A percentile compares a stretch with the other conserved stretches of the same genome.
Conservation (phyloP, 306 rosid species). For the Sicyos baderoa region DNA sequence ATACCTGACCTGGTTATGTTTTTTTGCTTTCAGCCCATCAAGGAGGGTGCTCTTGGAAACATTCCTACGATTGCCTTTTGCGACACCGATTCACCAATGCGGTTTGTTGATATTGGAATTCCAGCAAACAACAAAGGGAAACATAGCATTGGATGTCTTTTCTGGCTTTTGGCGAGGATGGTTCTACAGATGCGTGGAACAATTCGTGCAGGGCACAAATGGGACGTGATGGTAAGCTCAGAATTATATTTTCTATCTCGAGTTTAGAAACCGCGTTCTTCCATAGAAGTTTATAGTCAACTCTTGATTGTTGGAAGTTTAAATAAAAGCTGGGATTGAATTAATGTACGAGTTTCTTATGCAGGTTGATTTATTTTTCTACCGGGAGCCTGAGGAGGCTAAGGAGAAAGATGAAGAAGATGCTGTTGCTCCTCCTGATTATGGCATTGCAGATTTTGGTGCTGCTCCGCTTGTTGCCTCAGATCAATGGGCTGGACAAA, state of each 20-base stretch:
- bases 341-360: not conserved
- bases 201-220: constrained; percentile 56
- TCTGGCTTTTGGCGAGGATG: constrained; percentile 85
- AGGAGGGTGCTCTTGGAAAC: constrained; percentile 85
- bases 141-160: constrained; percentile 83
- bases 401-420: constrained; percentile 77
- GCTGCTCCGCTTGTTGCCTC: constrained; percentile 22
- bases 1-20: not conserved
- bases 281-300: not conserved
- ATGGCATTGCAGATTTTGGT: constrained; percentile 46
- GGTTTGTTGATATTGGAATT: constrained; percentile 80
- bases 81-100: constrained; percentile 85
- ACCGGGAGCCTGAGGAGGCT: constrained; percentile 83
- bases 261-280: not conserved
- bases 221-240: constrained; percentile 80
- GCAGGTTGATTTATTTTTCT: constrained; percentile 84
- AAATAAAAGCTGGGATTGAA: not conserved
- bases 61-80: constrained; percentile 90
- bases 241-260: not conserved
- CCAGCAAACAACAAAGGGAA: constrained; percentile 96
- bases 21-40: constrained; percentile 57
- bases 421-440: constrained; percentile 36
- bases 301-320: not conserved
- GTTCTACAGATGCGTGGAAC: constrained; percentile 82
- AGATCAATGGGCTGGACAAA: constrained; percentile 40